These are phyloP conservation scores for Lepidium africanum DNA, from an alignment of 345 rosid genomes.

Conservation along the genomic window DNA sequence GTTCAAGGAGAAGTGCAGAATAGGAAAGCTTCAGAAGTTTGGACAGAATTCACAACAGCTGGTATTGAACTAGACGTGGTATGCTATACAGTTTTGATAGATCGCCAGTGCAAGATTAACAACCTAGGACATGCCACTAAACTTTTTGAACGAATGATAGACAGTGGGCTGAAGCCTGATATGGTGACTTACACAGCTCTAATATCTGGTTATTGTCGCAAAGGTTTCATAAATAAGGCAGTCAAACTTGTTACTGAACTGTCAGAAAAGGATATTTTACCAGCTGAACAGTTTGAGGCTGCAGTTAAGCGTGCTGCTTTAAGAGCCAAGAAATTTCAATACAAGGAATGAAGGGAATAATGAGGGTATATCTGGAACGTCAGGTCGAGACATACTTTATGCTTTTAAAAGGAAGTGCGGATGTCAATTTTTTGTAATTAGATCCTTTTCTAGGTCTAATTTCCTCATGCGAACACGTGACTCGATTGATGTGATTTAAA, in stretches of 20 bases:
- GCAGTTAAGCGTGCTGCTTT: constrained; percentile 15
- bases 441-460: too few species aligned
- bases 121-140: constrained; percentile 35
- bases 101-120: constrained; percentile 41
- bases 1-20: constrained; percentile 9
- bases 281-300: constrained; percentile 12
- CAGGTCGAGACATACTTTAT: too few species aligned
- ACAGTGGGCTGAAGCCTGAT: constrained; percentile 58
- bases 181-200: constrained; percentile 47
- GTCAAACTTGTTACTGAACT: constrained; percentile 33
- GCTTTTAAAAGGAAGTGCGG: too few species aligned
- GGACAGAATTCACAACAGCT: constrained; percentile 32
- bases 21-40: constrained; percentile 26
- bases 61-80: constrained; percentile 43
- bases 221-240: constrained; percentile 41
- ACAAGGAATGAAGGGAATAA: background rate
- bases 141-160: constrained; percentile 42
- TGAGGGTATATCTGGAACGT: background rate
- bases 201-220: constrained; percentile 32
- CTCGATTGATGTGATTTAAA: too few species aligned
- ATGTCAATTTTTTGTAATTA: too few species aligned
- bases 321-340: constrained; percentile 14
- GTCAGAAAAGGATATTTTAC: constrained; percentile 30
- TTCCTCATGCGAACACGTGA: too few species aligned
- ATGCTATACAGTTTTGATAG: constrained; percentile 59